Percentiles rank a stretch among this genome's conserved stretches.
Evolutionary conservation across 176 grass and related monocot species (phyloP).

Genomic region (bread wheat (Triticum aestivum)): IWGSC_CS_RefSeq_v2.1 NC_057802.1:320763886-320764385

Average conservation of each 20-base stretch:
- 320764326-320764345: background rate
- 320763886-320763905: background rate
- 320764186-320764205: background rate
- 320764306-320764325: background rate
- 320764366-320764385: background rate
- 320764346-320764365: background rate
- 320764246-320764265: background rate
- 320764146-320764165: background rate
- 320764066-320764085: background rate
- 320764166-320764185: background rate
- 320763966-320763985: conserved; percentile 36
- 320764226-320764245: background rate
- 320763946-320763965: conserved; percentile 44
- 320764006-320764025: background rate
- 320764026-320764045: background rate
- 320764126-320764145: conserved; percentile 35
- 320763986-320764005: conserved; percentile 38
- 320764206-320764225: background rate
- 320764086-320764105: conserved; percentile 15
- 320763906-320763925: background rate
- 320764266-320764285: background rate
- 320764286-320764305: background rate
- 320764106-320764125: conserved; percentile 21
- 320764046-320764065: background rate
- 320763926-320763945: conserved; percentile 40